Evolutionary conservation across 139 green algal species (phyloP).

Genomic region (Chlorella sp.): DNA sequence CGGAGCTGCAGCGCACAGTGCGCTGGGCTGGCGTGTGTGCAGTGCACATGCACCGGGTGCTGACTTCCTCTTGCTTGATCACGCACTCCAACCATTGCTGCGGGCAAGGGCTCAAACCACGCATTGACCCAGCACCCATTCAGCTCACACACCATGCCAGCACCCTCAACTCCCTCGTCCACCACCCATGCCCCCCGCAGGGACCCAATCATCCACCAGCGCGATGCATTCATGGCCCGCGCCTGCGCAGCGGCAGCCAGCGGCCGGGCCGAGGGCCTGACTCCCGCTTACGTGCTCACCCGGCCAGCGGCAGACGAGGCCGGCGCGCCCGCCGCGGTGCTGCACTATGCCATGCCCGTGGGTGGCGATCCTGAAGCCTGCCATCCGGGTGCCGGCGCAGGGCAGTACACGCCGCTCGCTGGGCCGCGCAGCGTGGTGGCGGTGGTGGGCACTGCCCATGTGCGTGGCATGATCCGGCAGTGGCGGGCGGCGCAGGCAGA

Average conservation of each 20-base stretch:
- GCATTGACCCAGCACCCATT: no score
- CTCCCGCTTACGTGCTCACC: constrained; percentile 59
- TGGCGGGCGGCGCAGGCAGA: constrained; percentile 54
- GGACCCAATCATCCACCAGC: constrained; percentile 72
- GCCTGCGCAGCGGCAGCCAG: constrained; percentile 61
- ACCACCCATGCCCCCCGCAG: no score
- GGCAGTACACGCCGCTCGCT: constrained; percentile 64
- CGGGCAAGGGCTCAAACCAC: no score
- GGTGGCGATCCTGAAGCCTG: constrained; percentile 35
- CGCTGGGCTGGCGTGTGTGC: no score
- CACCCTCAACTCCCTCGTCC: no score
- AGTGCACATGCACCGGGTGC: no score
- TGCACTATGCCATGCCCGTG: constrained; percentile 73
- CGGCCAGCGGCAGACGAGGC: constrained; percentile 1
- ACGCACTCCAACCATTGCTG: no score
- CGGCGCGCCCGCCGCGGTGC: constrained; percentile 41
- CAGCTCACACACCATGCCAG: no score
- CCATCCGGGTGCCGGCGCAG: constrained; percentile 70
- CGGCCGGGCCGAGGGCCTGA: constrained; percentile 41
- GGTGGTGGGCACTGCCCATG: constrained; percentile 87
- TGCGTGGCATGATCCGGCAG: constrained; percentile 74
- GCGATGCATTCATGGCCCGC: constrained; percentile 85
- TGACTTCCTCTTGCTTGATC: no score
- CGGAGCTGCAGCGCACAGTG: constrained; percentile 4
- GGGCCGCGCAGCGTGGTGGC: constrained; percentile 65